These are phyloP conservation scores for Pseudohalonectria lignicola DNA, from an alignment of 2,329 filamentous ascomycete genomes.

Conservation along the genomic window DNA sequence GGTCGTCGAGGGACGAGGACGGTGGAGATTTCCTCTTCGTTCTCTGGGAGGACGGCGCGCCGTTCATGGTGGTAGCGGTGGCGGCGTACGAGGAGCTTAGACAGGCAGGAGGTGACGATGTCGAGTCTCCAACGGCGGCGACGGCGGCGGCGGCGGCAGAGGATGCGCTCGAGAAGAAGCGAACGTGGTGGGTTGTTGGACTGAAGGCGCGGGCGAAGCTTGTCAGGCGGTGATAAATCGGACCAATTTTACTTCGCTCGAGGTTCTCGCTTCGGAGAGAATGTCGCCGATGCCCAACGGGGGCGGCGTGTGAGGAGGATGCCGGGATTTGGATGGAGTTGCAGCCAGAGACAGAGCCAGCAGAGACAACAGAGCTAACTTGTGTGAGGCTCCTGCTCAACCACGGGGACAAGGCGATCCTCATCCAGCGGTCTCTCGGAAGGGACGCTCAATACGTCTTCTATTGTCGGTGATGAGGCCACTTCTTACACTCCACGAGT, in stretches of 20 bases:
- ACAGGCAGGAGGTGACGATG: background rate
- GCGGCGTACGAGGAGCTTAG: background rate
- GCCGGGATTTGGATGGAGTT: too few species aligned
- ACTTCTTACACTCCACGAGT: too few species aligned
- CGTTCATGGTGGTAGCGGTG: constrained; percentile 10
- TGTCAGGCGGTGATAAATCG: background rate
- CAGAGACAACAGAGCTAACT: constrained; percentile 2
- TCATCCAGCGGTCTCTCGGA: constrained; percentile 10
- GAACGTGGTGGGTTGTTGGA: background rate
- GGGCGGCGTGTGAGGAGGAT: too few species aligned
- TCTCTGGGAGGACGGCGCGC: constrained; percentile 8
- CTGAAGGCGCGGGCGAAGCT: background rate
- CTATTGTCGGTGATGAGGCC: too few species aligned
- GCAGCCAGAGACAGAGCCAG: constrained; percentile 3
- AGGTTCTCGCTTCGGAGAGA: too few species aligned
- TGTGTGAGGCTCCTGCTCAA: constrained; percentile 9
- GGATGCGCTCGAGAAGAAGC: background rate
- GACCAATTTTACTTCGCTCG: too few species aligned
- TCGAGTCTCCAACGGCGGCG: background rate
- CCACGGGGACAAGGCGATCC: constrained; percentile 6
- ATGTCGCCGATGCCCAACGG: too few species aligned
- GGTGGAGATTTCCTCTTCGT: constrained; percentile 16
- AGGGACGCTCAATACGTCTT: too few species aligned
- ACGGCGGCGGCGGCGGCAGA: background rate
- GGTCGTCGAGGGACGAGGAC: constrained; percentile 9